A percentile compares a stretch with the other conserved stretches of the same genome.
phyloP scores from a whole-genome alignment of 768 basidiomycete genomes.

The Pulveroboletus ravenelii region DNA sequence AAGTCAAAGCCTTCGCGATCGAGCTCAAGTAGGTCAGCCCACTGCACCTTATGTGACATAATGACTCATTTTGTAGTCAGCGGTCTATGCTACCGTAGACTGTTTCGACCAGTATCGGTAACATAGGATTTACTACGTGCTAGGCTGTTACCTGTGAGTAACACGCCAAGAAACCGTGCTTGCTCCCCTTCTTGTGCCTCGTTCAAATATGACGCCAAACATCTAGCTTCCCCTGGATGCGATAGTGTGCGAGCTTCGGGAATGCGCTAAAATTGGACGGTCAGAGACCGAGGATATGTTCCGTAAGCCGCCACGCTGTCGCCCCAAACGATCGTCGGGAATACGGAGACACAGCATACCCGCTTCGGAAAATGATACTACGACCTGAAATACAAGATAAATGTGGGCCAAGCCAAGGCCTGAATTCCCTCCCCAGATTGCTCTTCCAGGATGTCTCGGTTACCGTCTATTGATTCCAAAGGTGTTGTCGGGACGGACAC shows the following conservation, averaged over 20 bases:
- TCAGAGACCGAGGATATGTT: neutral
- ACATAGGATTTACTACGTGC: too few relatives aligned
- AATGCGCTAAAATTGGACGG: neutral
- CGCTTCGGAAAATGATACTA: neutral
- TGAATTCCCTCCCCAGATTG: slow-evolving; percentile 2
- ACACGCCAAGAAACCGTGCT: too few relatives aligned
- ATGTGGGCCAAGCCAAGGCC: neutral
- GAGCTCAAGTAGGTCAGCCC: too few relatives aligned
- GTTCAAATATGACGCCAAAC: too few relatives aligned
- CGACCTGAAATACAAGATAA: neutral
- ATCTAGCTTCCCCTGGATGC: neutral
- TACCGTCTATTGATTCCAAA: neutral
- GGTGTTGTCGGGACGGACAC: neutral
- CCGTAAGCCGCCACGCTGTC: too few relatives aligned
- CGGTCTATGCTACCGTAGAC: too few relatives aligned
- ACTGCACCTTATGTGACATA: too few relatives aligned
- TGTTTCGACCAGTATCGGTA: too few relatives aligned
- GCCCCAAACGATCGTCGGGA: neutral
- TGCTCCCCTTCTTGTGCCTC: too few relatives aligned
- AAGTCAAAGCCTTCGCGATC: too few relatives aligned
- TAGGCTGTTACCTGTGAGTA: too few relatives aligned
- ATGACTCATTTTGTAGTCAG: too few relatives aligned
- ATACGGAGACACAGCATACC: neutral
- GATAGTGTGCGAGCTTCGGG: neutral
- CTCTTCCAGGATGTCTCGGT: slow-evolving; percentile 2